A percentile compares a stretch with the other conserved stretches of the same genome.
Conservation (phyloP, 805 yeast genomes). For the Candida multigemmis region DNA sequence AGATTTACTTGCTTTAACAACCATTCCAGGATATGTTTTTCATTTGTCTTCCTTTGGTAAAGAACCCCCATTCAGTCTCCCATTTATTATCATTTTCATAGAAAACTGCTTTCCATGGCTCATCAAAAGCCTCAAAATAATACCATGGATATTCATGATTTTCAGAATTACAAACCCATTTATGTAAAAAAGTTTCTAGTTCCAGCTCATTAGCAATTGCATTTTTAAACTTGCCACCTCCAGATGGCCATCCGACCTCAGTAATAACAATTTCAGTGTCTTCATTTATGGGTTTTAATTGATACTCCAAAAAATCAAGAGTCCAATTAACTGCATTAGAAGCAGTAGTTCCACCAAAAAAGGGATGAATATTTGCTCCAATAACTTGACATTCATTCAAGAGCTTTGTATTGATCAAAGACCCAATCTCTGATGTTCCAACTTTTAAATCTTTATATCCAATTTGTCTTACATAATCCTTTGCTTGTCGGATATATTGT, state of each 20-base stretch:
- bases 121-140: conserved; percentile 65
- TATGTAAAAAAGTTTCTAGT: conserved; percentile 38
- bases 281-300: conserved; percentile 28
- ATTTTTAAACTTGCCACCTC: conserved; percentile 40
- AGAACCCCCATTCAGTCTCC: conserved; percentile 72
- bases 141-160: conserved; percentile 38
- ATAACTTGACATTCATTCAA: conserved; percentile 41
- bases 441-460: conserved; percentile 35
- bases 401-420: conserved; percentile 30
- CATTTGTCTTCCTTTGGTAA: conserved; percentile 37
- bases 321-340: conserved; percentile 45
- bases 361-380: conserved; percentile 63
- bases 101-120: conserved; percentile 56
- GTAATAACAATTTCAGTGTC: conserved; percentile 35
- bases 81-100: conserved; percentile 40
- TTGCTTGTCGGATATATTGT: conserved; percentile 33
- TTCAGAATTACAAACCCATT: conserved; percentile 42
- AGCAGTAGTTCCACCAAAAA: conserved; percentile 50
- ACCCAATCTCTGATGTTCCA: conserved; percentile 56
- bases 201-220: conserved; percentile 39
- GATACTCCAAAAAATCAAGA: conserved; percentile 33
- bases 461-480: conserved; percentile 21
- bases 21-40: conserved; percentile 23
- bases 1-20: conserved; percentile 11
- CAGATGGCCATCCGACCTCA: conserved; percentile 69